Conservation (phyloP, 768 basidiomycete species). For the Xanthoconium purpureum region DNA sequence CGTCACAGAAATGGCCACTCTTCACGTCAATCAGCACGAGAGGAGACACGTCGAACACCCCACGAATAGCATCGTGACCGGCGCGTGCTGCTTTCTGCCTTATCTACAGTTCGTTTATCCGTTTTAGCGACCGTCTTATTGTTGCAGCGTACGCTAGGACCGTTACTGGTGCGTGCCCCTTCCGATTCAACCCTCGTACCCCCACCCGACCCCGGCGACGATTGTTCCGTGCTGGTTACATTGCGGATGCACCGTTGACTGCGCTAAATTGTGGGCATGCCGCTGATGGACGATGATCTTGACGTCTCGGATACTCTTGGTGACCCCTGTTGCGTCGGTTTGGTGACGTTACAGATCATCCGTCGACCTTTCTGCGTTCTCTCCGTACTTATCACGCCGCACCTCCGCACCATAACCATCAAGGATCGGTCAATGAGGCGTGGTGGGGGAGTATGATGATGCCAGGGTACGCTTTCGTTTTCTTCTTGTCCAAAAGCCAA, state of each 20-base stretch:
- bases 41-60: no score
- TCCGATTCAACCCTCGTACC: not conserved
- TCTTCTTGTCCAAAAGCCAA: not conserved
- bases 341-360: conserved; percentile 11
- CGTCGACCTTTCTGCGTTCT: conserved; percentile 4
- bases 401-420: conserved; percentile 4
- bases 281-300: not conserved
- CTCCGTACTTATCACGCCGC: conserved; percentile 6
- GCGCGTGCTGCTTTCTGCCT: no score
- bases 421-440: no score
- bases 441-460: conserved; percentile 90
- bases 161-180: no score
- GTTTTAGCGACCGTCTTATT: no score
- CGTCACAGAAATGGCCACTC: no score
- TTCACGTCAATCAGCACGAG: no score
- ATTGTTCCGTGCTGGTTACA: not conserved
- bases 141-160: no score
- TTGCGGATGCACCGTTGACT: not conserved
- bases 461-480: conserved; percentile 58
- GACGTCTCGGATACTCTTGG: not conserved
- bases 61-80: no score
- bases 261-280: conserved; percentile 1
- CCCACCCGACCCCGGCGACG: conserved; percentile 1
- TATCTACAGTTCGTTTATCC: no score
- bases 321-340: conserved; percentile 5